Conservation (phyloP, 2,329 filamentous ascomycete species). For the Coleophoma cylindrospora region DNA sequence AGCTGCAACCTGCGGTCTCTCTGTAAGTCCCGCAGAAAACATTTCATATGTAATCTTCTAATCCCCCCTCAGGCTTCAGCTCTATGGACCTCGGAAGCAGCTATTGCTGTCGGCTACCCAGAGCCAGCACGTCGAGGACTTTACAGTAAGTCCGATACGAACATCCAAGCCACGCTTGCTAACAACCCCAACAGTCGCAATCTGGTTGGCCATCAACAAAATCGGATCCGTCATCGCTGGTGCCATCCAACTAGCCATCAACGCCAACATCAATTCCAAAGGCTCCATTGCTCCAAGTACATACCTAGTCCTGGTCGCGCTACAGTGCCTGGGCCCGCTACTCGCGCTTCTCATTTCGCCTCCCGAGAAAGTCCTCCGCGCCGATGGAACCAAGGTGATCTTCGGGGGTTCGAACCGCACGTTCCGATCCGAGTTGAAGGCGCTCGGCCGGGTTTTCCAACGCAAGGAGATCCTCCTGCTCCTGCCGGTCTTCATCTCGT, state of each 20-base stretch:
- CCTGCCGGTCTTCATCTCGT: conserved; percentile 61
- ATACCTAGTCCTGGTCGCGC: conserved; percentile 39
- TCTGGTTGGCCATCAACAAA: conserved; percentile 35
- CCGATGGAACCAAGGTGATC: conserved; percentile 40
- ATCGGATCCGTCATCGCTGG: conserved; percentile 41
- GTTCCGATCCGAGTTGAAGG: conserved; percentile 52
- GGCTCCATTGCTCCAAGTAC: conserved; percentile 34
- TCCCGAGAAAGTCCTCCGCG: conserved; percentile 36
- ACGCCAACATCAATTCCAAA: conserved; percentile 29
- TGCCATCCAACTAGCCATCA: conserved; percentile 42
- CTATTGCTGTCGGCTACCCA: conserved; percentile 66
- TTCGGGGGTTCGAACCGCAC: conserved; percentile 42
- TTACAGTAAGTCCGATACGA: conserved; percentile 24
- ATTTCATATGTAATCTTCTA: not conserved
- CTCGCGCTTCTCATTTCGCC: conserved; percentile 36
- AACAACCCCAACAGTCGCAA: conserved; percentile 22
- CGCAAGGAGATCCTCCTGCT: conserved; percentile 54
- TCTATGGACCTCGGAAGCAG: conserved; percentile 69
- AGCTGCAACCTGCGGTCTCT: conserved; percentile 60
- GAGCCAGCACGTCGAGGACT: conserved; percentile 61
- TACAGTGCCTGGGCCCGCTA: conserved; percentile 38
- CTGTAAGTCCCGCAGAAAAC: conserved; percentile 36
- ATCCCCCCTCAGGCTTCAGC: conserved; percentile 6
- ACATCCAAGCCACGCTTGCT: not conserved
- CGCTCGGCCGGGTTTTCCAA: conserved; percentile 51